Evolutionary conservation across 495 filamentous ascomycete species (phyloP), one percentile per base, ranked within the genome.

Genomic region (Jackrogersella multiformis): DNA sequence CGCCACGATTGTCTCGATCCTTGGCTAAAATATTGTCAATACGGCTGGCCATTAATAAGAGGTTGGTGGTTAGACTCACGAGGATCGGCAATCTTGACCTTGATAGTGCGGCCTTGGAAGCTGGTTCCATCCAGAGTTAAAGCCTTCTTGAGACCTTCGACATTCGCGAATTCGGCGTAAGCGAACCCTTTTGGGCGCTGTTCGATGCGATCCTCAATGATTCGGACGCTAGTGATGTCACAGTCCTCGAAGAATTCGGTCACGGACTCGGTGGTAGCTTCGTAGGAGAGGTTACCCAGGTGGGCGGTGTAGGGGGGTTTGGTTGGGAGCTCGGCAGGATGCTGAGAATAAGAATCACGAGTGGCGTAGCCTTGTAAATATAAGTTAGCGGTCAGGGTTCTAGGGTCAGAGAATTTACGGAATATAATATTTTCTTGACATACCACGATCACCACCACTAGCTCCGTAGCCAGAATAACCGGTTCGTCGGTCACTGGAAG

Each of bases 101-200:
- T 86, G 73, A 99, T 93, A 64, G 87, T 90, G 46, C 95, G 86
- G 39, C 94, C 94, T 76, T 93, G 88, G 73, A 99, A 92, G 60
- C 86, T 86, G 21, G 84, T 81, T 46, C 91, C 90, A 65, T 90
- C 91, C 56, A 93, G 84, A 38, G 92, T 91, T 52, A 99, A 82
- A 24, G 96, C 96, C 69, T 92, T 90, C 82, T 97, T 93, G 70
- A 99, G 81, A 41, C 96, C 95, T 55, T 97, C 93, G 15, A 94
- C 82, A 38, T 89, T 90, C 58, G 83, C 88, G 73, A 97, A 99
- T 73, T 98, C 96, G 49, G 96, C 93, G 78, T 99, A 99, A 41
- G 93, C 95, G 73, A 99, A 99, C 38, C 95, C 95, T 84, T 99
- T 99, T 45, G 95, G 95, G 71, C 91, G 90, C 66, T 88, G 86